Base-by-base conservation (phyloP, 805 yeast species). In the Saccharomycopsis sp. region DNA sequence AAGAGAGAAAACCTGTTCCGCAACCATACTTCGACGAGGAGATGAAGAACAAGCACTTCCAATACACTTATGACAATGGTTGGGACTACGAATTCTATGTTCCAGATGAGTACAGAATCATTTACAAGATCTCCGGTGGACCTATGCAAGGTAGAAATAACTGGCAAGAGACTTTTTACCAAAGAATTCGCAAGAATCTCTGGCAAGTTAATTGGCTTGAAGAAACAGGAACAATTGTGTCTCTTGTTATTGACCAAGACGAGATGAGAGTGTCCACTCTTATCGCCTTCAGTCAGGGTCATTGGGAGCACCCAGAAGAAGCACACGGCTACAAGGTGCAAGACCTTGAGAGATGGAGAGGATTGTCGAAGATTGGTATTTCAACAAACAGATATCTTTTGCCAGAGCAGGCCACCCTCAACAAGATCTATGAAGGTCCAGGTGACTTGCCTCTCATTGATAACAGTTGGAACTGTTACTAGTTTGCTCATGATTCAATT, bases 131-230 rank as follows among this genome's bases (percentile, higher is more conserved):
- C 50, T 8, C 23, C 5, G 50, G 50, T 46, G 50, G 50, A 5
- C 50, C 50, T 8, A 46, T 76, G 21, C 73, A 66, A 24, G 18
- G 52, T 15, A 5, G 51, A 46, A 40, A 16, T 12, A 15, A 53
- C 23, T 53, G 55, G 58, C 40, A 50, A 34, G 44, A 53, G 18
- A 52, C 18, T 21, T 24, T 50, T 20, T 9, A 37, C 24, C 16
- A 55, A 3, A 53, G 37, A 34, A n/a, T 16, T 37, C 41, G 34
- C 16, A 50, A 15, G 53, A 20, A 20, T 24, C 4, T 21, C 18
- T 50, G 53, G 53, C 40, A 50, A 24, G 40, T 50, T 16, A 50
- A 24, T 16, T 21, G 53, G 53, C 9, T 24, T 5, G 40, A 50
- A 23, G 53, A 24, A 48, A 50, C 40, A 7, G 40, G 40, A 8